phyloP scores from a whole-genome alignment of 192 early-diverging fungal genomes.

The Backusella circina region DNA sequence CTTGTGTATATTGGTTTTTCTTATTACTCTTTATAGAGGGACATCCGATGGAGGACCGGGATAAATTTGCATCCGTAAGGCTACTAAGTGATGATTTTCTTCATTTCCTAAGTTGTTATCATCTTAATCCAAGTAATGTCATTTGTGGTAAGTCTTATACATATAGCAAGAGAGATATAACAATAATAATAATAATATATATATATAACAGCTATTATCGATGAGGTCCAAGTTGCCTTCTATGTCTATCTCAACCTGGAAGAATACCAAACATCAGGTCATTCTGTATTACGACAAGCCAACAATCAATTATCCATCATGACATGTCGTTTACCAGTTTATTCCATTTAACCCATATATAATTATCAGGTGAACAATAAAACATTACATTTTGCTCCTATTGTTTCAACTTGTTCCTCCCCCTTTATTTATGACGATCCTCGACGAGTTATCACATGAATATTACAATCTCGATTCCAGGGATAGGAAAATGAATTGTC shows the following conservation, averaged over 20 bases:
- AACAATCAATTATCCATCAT: not conserved
- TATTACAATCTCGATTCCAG: not conserved
- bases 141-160: not conserved
- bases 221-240: not conserved
- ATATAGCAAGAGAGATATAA: not conserved
- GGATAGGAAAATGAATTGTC: not conserved
- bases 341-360: not conserved
- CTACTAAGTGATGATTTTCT: not conserved
- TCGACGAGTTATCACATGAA: not conserved
- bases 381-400: not conserved
- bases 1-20: not conserved
- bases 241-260: conserved; percentile 1
- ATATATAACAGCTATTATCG: not conserved
- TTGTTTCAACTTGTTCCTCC: not conserved
- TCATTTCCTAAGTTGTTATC: conserved; percentile 3
- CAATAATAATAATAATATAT: not conserved
- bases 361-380: not conserved
- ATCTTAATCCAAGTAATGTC: not conserved
- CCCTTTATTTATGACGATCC: not conserved
- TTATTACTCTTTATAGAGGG: not conserved
- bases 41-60: not conserved
- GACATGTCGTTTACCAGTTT: conserved; percentile 6
- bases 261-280: not conserved
- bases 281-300: not conserved
- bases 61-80: not conserved